Conservation (phyloP, 1,139 yeast genomes). For the Debaryomycetaceae sp. region DNA sequence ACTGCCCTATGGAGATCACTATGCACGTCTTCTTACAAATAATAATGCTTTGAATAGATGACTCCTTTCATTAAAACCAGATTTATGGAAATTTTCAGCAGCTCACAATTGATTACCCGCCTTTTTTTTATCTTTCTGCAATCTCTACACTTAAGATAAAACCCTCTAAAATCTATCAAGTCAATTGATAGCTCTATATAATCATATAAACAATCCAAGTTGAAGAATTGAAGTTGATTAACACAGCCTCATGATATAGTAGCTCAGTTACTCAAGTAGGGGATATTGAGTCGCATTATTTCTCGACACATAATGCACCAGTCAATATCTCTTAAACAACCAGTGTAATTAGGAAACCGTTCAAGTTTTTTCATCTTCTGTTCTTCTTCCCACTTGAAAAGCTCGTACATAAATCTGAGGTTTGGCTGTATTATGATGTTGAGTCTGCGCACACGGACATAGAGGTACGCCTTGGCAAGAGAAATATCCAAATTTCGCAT, state of each 20-base stretch:
- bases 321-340: conserved; percentile 62
- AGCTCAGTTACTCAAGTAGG: conserved; percentile 34
- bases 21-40: neutral
- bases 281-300: conserved; percentile 70
- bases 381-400: conserved; percentile 48
- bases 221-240: neutral
- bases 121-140: neutral
- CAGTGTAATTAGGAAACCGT: conserved; percentile 6
- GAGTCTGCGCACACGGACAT: conserved; percentile 43
- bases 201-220: neutral
- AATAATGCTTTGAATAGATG: neutral
- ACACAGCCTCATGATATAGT: neutral
- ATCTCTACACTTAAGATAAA: too few species aligned
- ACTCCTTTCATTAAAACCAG: neutral
- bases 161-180: neutral
- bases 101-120: neutral
- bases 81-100: neutral
- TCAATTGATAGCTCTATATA: neutral
- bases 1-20: neutral
- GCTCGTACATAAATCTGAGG: conserved; percentile 46
- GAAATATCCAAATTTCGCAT: conserved; percentile 38
- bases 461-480: conserved; percentile 43
- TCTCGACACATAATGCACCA: conserved; percentile 92
- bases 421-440: conserved; percentile 50
- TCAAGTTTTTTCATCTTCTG: conserved; percentile 14